Evolutionary conservation across 2,329 filamentous ascomycete species (phyloP), one percentile per base, ranked within the genome.

Genomic region (Plectosphaerella plurivora): DNA sequence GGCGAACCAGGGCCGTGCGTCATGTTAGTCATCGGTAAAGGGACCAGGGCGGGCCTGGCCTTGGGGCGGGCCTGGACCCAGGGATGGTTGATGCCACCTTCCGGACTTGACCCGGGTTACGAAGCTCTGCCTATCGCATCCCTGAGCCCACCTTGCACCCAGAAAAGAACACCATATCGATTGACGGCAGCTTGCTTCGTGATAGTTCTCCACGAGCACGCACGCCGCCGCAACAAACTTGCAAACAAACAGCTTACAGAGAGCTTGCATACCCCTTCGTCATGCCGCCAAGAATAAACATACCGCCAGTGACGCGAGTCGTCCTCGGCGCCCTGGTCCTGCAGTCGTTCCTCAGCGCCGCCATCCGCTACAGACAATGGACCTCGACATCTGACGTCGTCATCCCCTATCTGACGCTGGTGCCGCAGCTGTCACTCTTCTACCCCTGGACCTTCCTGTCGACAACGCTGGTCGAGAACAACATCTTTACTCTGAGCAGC

Each of bases 361-460:
- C 86, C 60, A 84, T 95, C 69, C 83, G 89, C 52, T 88, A 88
- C 65, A 79, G 82, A 56, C 82, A 87, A 72, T 87, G 84, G 79
- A 80, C 73, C 49, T 78, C 74, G 63, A 75, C 82, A 68, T 81
- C 74, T 62, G 77, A 79, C 65, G 85, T 87, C 59, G 83, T 90
- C 60, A 84, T 94, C 54, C 91, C 93, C 55, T 97, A 93, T 74
- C 79, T 99, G 55, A 89, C 88, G 51, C 81, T 97, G 56, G 84
- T 97, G 44, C 94, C 94, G 7, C 86, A 90, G 62, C 76, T 86
- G 52, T 93, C 91, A 53, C 75, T 96, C 54, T 80, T 89, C 63
- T 97, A 96, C 66, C 94, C 94, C 1, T 99, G 94, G 94, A 95
- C 91, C 1, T 88, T 96, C 58, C 63, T 95, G 52, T 89, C 89